phyloP scores from a whole-genome alignment of 495 filamentous ascomycete genomes.

The Neurospora sp. region DNA sequence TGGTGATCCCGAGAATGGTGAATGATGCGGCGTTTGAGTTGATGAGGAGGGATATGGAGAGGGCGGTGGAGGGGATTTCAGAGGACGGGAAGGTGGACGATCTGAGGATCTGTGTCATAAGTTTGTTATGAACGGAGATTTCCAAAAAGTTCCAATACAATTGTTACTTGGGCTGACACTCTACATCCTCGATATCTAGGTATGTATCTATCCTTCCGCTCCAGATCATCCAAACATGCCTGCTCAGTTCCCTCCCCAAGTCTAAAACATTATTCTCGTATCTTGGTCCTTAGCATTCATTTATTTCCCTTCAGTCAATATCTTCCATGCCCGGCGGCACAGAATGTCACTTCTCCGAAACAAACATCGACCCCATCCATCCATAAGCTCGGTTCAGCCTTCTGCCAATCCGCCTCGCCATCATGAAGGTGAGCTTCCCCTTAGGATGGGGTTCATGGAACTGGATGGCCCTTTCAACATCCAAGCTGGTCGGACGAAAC shows the following conservation, averaged over 20 bases:
- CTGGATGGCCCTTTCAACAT: constrained; percentile 30
- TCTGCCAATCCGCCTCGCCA: constrained; percentile 9
- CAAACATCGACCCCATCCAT: constrained; percentile 13
- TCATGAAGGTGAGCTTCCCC: background rate
- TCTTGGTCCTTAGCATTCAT: background rate
- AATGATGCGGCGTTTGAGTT: background rate
- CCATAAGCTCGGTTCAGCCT: constrained; percentile 10
- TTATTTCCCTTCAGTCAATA: background rate
- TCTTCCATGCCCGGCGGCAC: background rate
- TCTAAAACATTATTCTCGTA: background rate
- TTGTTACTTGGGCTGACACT: too few species aligned
- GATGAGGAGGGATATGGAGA: constrained; percentile 10
- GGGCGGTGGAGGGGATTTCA: constrained; percentile 4
- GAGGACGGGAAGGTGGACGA: constrained; percentile 4
- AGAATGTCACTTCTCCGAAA: background rate
- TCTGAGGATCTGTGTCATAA: background rate
- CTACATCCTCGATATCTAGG: too few species aligned
- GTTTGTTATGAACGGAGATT: too few species aligned
- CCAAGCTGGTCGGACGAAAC: constrained; percentile 29
- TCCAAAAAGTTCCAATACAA: too few species aligned
- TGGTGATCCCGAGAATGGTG: background rate
- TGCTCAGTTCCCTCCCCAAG: too few species aligned
- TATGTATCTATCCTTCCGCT: too few species aligned
- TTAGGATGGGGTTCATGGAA: constrained; percentile 42
- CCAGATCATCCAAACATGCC: too few species aligned